phyloP scores from a whole-genome alignment of 2,329 filamentous ascomycete genomes.

The Claviceps pazoutovae region DNA sequence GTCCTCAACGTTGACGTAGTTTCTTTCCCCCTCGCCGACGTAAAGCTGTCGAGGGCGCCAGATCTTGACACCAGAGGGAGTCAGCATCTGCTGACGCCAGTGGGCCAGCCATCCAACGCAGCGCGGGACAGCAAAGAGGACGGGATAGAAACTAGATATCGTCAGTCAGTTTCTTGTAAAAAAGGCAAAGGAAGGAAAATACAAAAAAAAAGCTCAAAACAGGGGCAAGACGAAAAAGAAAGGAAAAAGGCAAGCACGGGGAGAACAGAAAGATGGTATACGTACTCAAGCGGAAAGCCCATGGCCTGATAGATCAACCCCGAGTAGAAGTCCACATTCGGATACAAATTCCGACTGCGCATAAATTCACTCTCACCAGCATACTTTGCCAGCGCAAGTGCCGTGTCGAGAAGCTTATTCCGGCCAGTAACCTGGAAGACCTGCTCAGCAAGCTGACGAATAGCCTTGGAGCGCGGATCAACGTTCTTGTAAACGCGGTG shows the following conservation, averaged over 20 bases:
- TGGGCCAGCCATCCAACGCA: conserved; percentile 38
- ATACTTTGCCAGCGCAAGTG: conserved; percentile 30
- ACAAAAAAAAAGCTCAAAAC: not conserved
- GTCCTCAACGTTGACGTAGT: conserved; percentile 26
- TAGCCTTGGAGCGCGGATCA: conserved; percentile 36
- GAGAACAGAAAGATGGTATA: not conserved
- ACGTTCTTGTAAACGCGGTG: conserved; percentile 41
- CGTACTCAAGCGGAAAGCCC: conserved; percentile 34
- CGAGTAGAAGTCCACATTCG: conserved; percentile 39
- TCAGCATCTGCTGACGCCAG: conserved; percentile 37
- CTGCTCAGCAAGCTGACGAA: conserved; percentile 33
- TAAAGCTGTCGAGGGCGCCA: conserved; percentile 36
- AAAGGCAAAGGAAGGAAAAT: not conserved
- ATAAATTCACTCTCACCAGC: conserved; percentile 33
- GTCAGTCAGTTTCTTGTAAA: no score
- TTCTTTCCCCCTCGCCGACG: conserved; percentile 27
- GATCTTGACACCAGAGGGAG: conserved; percentile 32
- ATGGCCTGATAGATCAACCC: conserved; percentile 38
- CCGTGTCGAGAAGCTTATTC: conserved; percentile 37
- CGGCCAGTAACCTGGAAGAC: conserved; percentile 36
- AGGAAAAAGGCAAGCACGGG: not conserved
- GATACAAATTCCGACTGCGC: conserved; percentile 33
- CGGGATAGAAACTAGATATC: conserved; percentile 29
- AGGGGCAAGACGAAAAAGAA: not conserved
- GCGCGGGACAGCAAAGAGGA: conserved; percentile 35